Percentiles rank a stretch among this genome's conserved stretches.
These are phyloP conservation scores for Hyphopichia buzzinii DNA, from an alignment of 1,139 yeast genomes.

Conservation along the genomic window DNA sequence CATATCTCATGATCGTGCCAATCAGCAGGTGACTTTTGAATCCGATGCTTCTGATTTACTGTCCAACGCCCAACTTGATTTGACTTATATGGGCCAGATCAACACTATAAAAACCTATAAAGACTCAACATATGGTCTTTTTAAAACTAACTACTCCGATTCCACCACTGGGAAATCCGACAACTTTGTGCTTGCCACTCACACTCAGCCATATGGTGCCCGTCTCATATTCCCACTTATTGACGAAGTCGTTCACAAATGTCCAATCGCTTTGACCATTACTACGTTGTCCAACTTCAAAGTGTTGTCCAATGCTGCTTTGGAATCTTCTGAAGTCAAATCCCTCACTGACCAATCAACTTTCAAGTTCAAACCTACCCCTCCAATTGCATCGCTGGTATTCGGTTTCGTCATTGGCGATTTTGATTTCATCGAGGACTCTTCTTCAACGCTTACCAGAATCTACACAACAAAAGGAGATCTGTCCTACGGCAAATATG, in stretches of 20 bases:
- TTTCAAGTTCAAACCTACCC: slow-evolving; percentile 50
- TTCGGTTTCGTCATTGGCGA: slow-evolving; percentile 71
- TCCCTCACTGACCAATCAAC: slow-evolving; percentile 21
- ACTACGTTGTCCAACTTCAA: slow-evolving; percentile 43
- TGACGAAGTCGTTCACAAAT: slow-evolving; percentile 59
- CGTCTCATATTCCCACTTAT: slow-evolving; percentile 61
- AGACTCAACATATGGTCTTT: slow-evolving; percentile 64
- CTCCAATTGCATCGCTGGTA: slow-evolving; percentile 57
- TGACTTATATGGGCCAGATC: slow-evolving; percentile 52
- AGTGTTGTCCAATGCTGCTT: slow-evolving; percentile 49
- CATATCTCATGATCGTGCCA: slow-evolving; percentile 35
- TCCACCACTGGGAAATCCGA: slow-evolving; percentile 44
- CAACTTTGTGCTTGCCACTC: slow-evolving; percentile 60
- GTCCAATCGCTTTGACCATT: slow-evolving; percentile 48
- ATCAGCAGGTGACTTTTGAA: slow-evolving; percentile 30
- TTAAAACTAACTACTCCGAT: slow-evolving; percentile 61
- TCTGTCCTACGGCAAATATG: slow-evolving; percentile 38
- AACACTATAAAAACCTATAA: slow-evolving; percentile 52
- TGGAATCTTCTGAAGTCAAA: slow-evolving; percentile 20
- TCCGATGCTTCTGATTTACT: slow-evolving; percentile 11
- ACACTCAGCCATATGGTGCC: slow-evolving; percentile 67
- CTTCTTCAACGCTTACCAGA: slow-evolving; percentile 30
- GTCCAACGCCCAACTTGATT: background rate
- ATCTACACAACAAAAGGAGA: slow-evolving; percentile 59
- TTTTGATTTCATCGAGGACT: slow-evolving; percentile 47